Base-by-base conservation (phyloP, 2,329 filamentous ascomycete genomes). In the Fusarium longipes region DNA sequence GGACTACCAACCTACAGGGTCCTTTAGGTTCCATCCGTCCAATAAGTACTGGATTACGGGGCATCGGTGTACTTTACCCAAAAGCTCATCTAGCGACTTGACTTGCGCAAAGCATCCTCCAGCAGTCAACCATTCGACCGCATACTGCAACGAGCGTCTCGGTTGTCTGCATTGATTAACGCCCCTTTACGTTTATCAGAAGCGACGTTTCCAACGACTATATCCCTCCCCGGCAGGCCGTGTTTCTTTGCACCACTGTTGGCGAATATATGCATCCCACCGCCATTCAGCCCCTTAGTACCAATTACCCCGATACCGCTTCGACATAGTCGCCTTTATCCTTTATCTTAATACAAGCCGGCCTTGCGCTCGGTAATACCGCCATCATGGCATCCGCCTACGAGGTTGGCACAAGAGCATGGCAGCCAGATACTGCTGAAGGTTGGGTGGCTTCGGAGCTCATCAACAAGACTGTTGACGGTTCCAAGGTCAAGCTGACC, bases 371-470 rank as follows among this genome's bases (percentile, higher is more conserved):
- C 54, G 70, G 72, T 68, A 52, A 65, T 64, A 73, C 56, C 60
- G 72, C 73, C 78, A 79, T 77, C 81, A 97, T 97, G 94, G 93
- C 93, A 84, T 92, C 96, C 82, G 93, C 88, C 78, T 98, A 96
- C 83, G 94, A 98, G 86, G 89, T 97, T 77, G 96, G 95, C 77
- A 98, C 95, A 76, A 90, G 93, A 87, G 96, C 94, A 78, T 99
- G 96, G 96, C 96, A 98, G 87, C 94, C 96, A 74, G 96, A 99
- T 84, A 84, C 88, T 79, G 92, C 92, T 65, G 95, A 99, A 82
- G 96, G 96, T 82, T 99, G 96, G 95, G 89, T 99, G 79, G 92
- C 94, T 77, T 97, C 96, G 44, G 94, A 98, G 85, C 91, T 99
- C 74, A 86, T 91, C 78, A 91, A 92, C 81, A 97, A 96, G 85